Conservation (phyloP, 78 protist genomes). For the Dictyostelium brefeldianum region DNA sequence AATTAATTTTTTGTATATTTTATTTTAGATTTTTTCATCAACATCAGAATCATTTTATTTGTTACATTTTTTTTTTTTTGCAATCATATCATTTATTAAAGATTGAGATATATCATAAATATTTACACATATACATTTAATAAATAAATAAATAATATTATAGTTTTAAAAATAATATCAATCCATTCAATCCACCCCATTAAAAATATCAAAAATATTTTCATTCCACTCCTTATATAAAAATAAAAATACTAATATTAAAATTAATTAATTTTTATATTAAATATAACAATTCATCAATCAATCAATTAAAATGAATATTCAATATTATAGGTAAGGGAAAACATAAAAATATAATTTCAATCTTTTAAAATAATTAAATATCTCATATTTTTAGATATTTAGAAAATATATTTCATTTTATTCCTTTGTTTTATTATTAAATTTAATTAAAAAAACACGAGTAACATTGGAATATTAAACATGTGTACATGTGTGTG, state of each 20-base stretch:
- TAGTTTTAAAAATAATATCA: neutral
- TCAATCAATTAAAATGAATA: constrained; percentile 16
- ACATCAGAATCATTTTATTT: constrained; percentile 9
- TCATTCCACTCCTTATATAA: neutral
- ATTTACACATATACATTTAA: neutral
- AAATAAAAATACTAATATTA: neutral
- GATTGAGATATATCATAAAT: neutral
- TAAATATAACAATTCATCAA: too few relatives aligned
- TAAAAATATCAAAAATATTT: too few relatives aligned
- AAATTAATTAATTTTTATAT: neutral
- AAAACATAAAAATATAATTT: too few relatives aligned
- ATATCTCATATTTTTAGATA: neutral
- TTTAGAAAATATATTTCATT: too few relatives aligned
- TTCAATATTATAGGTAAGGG: constrained; percentile 3
- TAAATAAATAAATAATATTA: neutral
- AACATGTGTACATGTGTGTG: too few relatives aligned
- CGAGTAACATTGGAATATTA: too few relatives aligned
- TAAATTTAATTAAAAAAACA: neutral
- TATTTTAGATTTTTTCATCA: constrained; percentile 8
- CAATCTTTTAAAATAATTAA: too few relatives aligned
- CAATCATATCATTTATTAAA: constrained; percentile 1
- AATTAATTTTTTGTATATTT: neutral
- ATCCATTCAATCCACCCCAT: too few relatives aligned
- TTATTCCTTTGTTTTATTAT: neutral
- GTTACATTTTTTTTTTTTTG: neutral